Evolutionary conservation across 1,284 basidiomycete species (phyloP).

Genomic region (Inonotus obliquus): DNA sequence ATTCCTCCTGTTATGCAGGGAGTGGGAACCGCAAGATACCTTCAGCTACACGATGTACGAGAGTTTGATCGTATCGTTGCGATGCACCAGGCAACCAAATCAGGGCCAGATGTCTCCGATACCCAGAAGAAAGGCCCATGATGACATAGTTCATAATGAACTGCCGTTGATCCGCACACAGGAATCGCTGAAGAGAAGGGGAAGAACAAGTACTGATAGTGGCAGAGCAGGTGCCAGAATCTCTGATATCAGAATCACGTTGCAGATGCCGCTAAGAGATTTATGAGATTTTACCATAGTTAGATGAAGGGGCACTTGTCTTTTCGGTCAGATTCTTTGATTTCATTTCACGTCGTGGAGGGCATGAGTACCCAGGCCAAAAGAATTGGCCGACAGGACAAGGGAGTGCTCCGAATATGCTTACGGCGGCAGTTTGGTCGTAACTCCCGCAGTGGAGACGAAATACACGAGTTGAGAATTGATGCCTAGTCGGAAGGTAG

Average conservation of each 20-base stretch:
- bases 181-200: neutral
- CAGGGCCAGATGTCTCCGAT: neutral
- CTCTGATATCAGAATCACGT: neutral
- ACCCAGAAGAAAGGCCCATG: neutral
- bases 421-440: neutral
- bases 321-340: neutral
- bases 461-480: neutral
- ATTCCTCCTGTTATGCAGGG: no score
- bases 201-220: neutral
- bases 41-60: neutral
- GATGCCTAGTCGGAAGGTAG: neutral
- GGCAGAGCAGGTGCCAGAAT: neutral
- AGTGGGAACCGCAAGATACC: no score
- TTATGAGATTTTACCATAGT: slow-evolving; percentile 3
- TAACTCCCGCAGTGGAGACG: neutral
- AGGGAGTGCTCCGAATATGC: neutral
- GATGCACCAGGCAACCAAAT: neutral
- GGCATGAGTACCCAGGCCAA: neutral
- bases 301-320: slow-evolving; percentile 1
- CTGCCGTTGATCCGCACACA: neutral
- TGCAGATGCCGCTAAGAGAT: neutral
- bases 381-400: neutral
- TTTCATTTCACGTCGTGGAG: slow-evolving; percentile 3
- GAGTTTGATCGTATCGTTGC: neutral
- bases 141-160: neutral